These are phyloP conservation scores for Calonectria crousiana DNA, from an alignment of 2,329 filamentous ascomycete species.

Conservation along the genomic window DNA sequence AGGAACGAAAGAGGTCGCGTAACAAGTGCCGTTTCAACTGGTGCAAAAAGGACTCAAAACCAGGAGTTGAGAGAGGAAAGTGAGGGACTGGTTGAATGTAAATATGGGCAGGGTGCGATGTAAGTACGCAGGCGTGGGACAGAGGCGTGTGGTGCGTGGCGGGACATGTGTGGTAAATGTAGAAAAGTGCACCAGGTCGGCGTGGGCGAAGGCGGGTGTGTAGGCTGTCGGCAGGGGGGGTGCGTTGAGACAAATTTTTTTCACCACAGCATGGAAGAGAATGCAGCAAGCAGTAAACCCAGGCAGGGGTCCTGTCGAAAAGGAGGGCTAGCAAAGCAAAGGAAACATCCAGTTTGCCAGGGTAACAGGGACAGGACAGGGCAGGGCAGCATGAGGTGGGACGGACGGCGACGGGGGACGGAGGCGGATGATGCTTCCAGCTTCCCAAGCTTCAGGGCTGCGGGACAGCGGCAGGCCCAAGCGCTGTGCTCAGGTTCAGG, in stretches of 20 bases:
- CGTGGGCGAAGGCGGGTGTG: constrained; percentile 34
- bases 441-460: constrained; percentile 21
- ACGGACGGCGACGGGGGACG: not conserved
- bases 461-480: constrained; percentile 18
- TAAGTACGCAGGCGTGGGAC: constrained; percentile 39
- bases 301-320: constrained; percentile 19
- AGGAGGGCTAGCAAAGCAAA: constrained; percentile 16
- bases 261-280: constrained; percentile 37
- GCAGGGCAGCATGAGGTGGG: constrained; percentile 14
- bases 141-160: constrained; percentile 41
- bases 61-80: constrained; percentile 21
- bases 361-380: not conserved
- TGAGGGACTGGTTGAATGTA: constrained; percentile 38
- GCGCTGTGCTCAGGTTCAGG: constrained; percentile 29
- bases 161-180: constrained; percentile 45
- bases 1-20: constrained; percentile 25
- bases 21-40: constrained; percentile 27
- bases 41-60: constrained; percentile 24
- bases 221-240: constrained; percentile 36
- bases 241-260: constrained; percentile 43
- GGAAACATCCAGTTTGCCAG: constrained; percentile 5
- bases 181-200: constrained; percentile 38
- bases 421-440: constrained; percentile 3
- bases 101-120: constrained; percentile 34
- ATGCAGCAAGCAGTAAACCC: constrained; percentile 38